These are phyloP conservation scores for Diplodia scrobiculata DNA, from an alignment of 2,329 filamentous ascomycete species.

Conservation along the genomic window DNA sequence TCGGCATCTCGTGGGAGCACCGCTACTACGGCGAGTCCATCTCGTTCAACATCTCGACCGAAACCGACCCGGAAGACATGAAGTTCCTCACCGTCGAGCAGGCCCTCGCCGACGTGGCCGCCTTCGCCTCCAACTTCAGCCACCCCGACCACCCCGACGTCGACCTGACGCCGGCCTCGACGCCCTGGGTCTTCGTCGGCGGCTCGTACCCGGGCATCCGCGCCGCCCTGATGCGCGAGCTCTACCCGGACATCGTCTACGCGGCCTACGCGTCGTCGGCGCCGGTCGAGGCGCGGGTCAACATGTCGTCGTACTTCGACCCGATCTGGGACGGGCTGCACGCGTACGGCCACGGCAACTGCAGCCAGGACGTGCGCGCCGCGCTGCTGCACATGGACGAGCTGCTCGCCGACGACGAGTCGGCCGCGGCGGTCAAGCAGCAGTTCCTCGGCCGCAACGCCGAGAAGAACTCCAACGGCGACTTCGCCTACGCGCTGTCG, in stretches of 20 bases:
- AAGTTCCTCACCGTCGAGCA: conserved; percentile 46
- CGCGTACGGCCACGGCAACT: conserved; percentile 49
- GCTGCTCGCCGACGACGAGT: conserved; percentile 40
- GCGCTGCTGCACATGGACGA: conserved; percentile 54
- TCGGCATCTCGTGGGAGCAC: conserved; percentile 48
- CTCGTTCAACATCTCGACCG: conserved; percentile 39
- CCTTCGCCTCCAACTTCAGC: conserved; percentile 47
- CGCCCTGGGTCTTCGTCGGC: conserved; percentile 47
- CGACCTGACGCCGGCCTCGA: conserved; percentile 42
- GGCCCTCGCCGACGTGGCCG: conserved; percentile 47
- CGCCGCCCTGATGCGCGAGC: conserved; percentile 45
- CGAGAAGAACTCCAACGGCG: conserved; percentile 52
- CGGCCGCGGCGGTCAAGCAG: conserved; percentile 43
- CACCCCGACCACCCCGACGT: conserved; percentile 40
- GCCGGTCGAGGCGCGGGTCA: conserved; percentile 50
- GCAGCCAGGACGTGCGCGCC: conserved; percentile 53
- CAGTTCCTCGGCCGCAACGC: conserved; percentile 54
- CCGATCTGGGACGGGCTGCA: conserved; percentile 53
- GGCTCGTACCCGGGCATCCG: conserved; percentile 46
- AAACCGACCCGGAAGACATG: conserved; percentile 42
- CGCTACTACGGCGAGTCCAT: conserved; percentile 48
- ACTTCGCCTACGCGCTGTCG: conserved; percentile 49
- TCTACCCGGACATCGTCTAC: conserved; percentile 45
- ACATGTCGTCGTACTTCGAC: conserved; percentile 56
- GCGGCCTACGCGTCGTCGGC: conserved; percentile 44